These are phyloP conservation scores for Suillus sp. DNA, from an alignment of 768 basidiomycete genomes.

Conservation along the genomic window DNA sequence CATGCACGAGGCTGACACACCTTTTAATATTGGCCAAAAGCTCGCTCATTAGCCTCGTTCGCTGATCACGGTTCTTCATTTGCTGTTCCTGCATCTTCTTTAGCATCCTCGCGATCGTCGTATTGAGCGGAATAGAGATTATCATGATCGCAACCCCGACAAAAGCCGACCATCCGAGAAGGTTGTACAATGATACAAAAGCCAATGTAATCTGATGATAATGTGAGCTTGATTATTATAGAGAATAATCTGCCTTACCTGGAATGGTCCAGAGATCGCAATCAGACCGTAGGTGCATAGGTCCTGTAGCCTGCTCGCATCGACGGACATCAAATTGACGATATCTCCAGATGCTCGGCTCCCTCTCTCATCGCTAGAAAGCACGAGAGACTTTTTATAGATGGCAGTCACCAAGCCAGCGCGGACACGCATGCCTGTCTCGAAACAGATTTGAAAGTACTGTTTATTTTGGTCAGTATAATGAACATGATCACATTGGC, in stretches of 20 bases:
- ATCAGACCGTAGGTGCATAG: conserved; percentile 84
- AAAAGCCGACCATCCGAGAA: conserved; percentile 91
- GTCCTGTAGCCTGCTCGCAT: conserved; percentile 77
- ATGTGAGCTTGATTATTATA: conserved; percentile 1
- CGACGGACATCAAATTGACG: conserved; percentile 92
- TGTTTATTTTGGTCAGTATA: conserved; percentile 27
- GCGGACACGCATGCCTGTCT: conserved; percentile 92
- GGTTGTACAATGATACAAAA: conserved; percentile 85
- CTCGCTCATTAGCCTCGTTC: conserved; percentile 89
- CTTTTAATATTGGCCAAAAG: conserved; percentile 91
- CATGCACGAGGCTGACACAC: conserved; percentile 30
- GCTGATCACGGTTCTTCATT: conserved; percentile 90
- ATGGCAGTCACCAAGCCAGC: conserved; percentile 85
- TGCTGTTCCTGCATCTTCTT: conserved; percentile 83
- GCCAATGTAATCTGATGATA: conserved; percentile 72
- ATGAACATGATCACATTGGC: neutral
- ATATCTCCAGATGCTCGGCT: conserved; percentile 83
- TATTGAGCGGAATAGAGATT: conserved; percentile 76
- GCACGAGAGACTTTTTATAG: conserved; percentile 82
- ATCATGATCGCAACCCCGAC: conserved; percentile 89
- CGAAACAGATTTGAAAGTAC: conserved; percentile 86
- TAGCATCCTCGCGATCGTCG: conserved; percentile 65
- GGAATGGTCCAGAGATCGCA: conserved; percentile 81
- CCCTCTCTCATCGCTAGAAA: conserved; percentile 83
- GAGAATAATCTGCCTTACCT: conserved; percentile 45